A percentile compares a stretch with the other conserved stretches of the same genome.
These are phyloP conservation scores for Lachnellula willkommii DNA, from an alignment of 2,329 filamentous ascomycete species.

Conservation along the genomic window DNA sequence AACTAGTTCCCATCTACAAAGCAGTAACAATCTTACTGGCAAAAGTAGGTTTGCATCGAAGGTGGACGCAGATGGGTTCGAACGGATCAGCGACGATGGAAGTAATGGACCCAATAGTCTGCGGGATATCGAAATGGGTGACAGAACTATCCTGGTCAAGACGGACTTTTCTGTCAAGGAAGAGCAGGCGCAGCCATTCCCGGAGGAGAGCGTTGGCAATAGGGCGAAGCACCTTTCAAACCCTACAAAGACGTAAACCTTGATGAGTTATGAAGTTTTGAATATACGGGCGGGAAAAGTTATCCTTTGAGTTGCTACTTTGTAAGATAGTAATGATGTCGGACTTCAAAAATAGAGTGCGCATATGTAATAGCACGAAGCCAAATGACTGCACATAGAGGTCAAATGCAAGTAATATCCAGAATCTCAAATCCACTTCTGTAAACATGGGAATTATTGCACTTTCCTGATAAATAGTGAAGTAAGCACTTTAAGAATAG, in stretches of 20 bases:
- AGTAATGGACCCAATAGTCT: not conserved
- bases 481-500: too few species aligned
- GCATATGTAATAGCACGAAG: too few species aligned
- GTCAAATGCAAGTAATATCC: too few species aligned
- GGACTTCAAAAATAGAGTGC: too few species aligned
- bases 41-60: not conserved
- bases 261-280: not conserved
- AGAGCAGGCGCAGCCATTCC: not conserved
- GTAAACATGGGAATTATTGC: too few species aligned
- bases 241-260: not conserved
- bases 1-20: not conserved
- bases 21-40: not conserved
- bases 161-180: slow-evolving; percentile 1
- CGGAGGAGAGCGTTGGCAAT: not conserved
- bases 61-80: slow-evolving; percentile 2
- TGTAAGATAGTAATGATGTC: too few species aligned
- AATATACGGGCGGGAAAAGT: too few species aligned
- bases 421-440: too few species aligned
- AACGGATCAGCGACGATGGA: slow-evolving; percentile 4
- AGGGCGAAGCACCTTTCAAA: not conserved
- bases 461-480: too few species aligned
- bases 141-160: slow-evolving; percentile 2
- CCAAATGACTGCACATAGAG: too few species aligned
- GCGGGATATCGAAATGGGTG: slow-evolving; percentile 4
- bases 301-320: too few species aligned